Base-by-base conservation (phyloP, 805 yeast species). In the Millerago galiae region DNA sequence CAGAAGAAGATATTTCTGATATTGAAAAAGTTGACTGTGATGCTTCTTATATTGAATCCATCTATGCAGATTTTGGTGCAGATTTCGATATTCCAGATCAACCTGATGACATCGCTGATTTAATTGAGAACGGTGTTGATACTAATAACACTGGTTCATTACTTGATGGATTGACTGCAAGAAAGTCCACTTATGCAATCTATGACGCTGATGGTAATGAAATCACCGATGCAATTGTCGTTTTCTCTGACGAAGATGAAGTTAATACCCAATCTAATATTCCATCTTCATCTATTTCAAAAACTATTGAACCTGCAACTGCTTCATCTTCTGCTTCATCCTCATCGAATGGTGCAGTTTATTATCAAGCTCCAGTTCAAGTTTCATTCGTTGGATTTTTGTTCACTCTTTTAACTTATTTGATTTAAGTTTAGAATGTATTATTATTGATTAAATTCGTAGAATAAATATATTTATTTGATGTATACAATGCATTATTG, bases 71-170 rank as follows among this genome's bases (percentile, higher is more conserved):
- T 2, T 75, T 76, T 51, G 72, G 72, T 43, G 70, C 71, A 14
- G 63, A 68, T 45, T 75, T 75, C 49, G 60, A 66, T 12, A 53
- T 75, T n/a, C 80, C 80, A 35, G 59, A 58, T 10, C 72, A 66
- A 43, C 75, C 79, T 40, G 62, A 58, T 34, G 75, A 67, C 16
- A 65, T 71, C 43, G 50, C 65, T 9, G 54, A 56, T 6, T 48
- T 75, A 58, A 75, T 76, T 49, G 53, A 65, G 45, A 58, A 72
- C 48, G 82, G 82, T 60, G 73, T 67, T 34, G 63, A 65, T 47
- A 61, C 64, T 44, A 54, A 70, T 24, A 70, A 74, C 40, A 53
- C 64, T 42, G 81, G 81, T 46, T 41, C 63, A 27, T 54, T 76
- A 25, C 53, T 75, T 43, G 50, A 54, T n/a, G 65, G 63, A 36